Evolutionary conservation across 176 grass and related monocot genomes (phyloP), one percentile per base, ranked within the genome.

Genomic region (Aegilops speltoides): DNA sequence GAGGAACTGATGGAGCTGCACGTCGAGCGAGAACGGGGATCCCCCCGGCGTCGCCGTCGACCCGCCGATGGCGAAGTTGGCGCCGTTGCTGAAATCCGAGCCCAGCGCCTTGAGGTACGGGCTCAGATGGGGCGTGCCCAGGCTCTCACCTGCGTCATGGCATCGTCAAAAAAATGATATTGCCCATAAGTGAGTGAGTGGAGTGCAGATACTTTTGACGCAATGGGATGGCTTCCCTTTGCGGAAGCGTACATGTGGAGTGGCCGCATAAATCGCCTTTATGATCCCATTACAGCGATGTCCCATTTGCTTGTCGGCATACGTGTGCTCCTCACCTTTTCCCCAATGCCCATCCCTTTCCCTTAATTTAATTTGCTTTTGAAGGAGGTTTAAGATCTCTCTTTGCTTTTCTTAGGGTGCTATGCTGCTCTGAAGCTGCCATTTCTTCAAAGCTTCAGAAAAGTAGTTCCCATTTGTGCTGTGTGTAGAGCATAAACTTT

Each of bases 31-130:
- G 89, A 93, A 95, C 1, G 94, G 82, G 0, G 87, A 72, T 1
- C 89, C 87, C 7, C 83, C 64, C 0, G 94, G 94, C 32, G 85
- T 88, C 5, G 91, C 89, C 23, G 83, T 87, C 4, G 94, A 95
- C 45, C 94, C 91, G 23, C 79, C 76, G 66, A 95, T 61, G 68
- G 91, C 94, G 84, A 95, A 95, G 82, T 95, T 95, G 72, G 84
- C 94, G 25, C 94, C 91, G 56, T 91, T 91, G 26, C 91, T 64
- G 75, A 93, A 95, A 36, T 95, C 89, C 0, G 91, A 72, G 19
- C 91, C 89, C 73, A 95, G 7, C 10, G 91, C 33, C 84, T 93
- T 90, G 62, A 95, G 66, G 56, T 93, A 91, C 0, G 94, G 94
- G 82, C 84, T 89, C 87, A 95, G 72, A 41, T 86, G 76, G 3